These are phyloP conservation scores for Penicillium macrosclerotiorum DNA, from an alignment of 495 filamentous ascomycete species.

Conservation along the genomic window DNA sequence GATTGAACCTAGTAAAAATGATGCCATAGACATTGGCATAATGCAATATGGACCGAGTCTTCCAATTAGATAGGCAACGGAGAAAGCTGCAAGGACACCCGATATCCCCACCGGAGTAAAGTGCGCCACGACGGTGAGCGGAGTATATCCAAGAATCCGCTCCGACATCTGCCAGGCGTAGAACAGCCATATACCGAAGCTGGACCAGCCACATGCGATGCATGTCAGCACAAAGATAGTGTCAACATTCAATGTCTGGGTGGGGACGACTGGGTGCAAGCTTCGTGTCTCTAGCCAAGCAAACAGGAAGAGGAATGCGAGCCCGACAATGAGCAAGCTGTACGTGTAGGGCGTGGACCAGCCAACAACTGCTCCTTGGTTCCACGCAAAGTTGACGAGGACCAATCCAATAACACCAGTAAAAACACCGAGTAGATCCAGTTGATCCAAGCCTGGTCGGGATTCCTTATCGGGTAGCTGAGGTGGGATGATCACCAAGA, in stretches of 20 bases:
- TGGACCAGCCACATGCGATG: conserved; percentile 39
- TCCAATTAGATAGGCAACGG: conserved; percentile 35
- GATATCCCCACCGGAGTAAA: conserved; percentile 31
- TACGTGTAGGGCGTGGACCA: conserved; percentile 40
- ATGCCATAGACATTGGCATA: conserved; percentile 38
- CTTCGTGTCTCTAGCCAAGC: conserved; percentile 32
- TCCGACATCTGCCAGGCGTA: conserved; percentile 38
- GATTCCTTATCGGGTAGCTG: neutral
- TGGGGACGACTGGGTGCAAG: conserved; percentile 40
- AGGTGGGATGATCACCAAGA: neutral
- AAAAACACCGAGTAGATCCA: conserved; percentile 34
- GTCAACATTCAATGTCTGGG: conserved; percentile 24
- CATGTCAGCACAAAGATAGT: conserved; percentile 35
- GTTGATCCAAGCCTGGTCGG: neutral
- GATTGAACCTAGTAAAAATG: conserved; percentile 32
- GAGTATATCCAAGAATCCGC: conserved; percentile 22
- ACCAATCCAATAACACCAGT: conserved; percentile 39
- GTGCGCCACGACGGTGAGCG: conserved; percentile 32
- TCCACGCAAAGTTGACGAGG: conserved; percentile 44
- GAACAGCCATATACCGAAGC: conserved; percentile 43
- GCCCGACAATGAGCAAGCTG: conserved; percentile 33
- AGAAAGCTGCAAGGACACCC: conserved; percentile 31
- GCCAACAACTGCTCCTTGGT: conserved; percentile 32
- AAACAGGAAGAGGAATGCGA: conserved; percentile 30
- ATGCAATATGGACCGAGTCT: conserved; percentile 30